phyloP scores from a whole-genome alignment of 75 land plant genomes.

The Selaginella tamariscina region DNA sequence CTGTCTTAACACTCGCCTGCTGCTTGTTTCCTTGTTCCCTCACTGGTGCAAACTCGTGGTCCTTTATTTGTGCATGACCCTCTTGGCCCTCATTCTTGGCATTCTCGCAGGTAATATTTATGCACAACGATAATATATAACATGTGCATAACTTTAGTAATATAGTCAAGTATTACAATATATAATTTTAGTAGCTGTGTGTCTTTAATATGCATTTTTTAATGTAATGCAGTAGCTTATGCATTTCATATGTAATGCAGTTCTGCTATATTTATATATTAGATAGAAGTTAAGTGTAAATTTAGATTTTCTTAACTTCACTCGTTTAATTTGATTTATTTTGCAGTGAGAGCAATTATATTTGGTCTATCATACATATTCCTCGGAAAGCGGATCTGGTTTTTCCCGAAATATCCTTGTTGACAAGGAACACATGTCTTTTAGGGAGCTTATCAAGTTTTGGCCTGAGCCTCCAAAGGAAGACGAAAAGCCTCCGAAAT shows the following conservation, averaged over 20 bases:
- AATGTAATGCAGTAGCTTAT: too few species aligned
- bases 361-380: conserved; percentile 65
- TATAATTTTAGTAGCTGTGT: too few species aligned
- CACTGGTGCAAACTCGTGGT: conserved; percentile 80
- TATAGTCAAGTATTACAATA: too few species aligned
- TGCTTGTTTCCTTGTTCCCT: conserved; percentile 97
- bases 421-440: conserved; percentile 87
- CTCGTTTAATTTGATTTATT: too few species aligned
- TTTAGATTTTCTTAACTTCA: too few species aligned
- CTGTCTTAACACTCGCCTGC: conserved; percentile 82
- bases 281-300: too few species aligned
- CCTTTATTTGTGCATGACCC: conserved; percentile 72
- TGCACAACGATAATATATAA: neutral
- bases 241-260: neutral
- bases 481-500: conserved; percentile 78
- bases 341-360: conserved; percentile 47
- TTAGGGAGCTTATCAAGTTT: conserved; percentile 69
- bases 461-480: conserved; percentile 73
- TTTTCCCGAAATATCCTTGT: conserved; percentile 96
- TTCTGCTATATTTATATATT: neutral
- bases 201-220: too few species aligned
- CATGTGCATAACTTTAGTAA: neutral
- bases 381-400: conserved; percentile 87
- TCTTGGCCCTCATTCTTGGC: conserved; percentile 52
- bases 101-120: conserved; percentile 61